Evolutionary conservation across 2,329 filamentous ascomycete species (phyloP).

Genomic region (Aspergillus thermomutatus): DNA sequence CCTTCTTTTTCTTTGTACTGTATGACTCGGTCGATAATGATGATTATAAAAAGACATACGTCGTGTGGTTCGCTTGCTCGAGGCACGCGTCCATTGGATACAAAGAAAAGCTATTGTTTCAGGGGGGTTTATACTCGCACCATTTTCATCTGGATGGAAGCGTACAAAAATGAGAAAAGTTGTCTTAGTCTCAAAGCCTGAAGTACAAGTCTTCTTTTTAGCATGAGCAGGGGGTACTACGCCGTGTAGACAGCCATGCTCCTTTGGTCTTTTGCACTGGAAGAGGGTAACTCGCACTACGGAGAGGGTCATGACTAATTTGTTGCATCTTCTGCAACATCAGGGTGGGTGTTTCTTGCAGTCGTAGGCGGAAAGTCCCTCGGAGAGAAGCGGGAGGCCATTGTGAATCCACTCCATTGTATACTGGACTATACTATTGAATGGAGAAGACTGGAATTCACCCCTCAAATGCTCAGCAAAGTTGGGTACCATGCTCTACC

Average conservation of each 20-base stretch:
- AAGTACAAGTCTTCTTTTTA: not conserved
- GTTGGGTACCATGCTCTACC: not conserved
- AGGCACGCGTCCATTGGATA: slow-evolving; percentile 7
- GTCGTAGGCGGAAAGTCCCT: not conserved
- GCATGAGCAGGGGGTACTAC: not conserved
- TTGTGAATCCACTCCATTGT: not conserved
- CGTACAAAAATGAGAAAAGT: not conserved
- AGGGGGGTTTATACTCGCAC: slow-evolving; percentile 16
- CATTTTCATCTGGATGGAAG: not conserved
- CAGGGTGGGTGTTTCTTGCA: not conserved
- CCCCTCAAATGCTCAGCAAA: not conserved
- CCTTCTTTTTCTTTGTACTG: slow-evolving; percentile 29
- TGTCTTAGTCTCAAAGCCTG: not conserved
- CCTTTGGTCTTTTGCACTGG: not conserved
- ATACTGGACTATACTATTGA: not conserved
- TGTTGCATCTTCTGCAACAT: not conserved
- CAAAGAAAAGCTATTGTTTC: slow-evolving; percentile 27
- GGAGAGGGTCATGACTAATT: not conserved
- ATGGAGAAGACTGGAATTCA: not conserved
- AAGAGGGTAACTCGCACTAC: not conserved
- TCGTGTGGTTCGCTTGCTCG: slow-evolving; percentile 31
- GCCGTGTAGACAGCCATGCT: not conserved
- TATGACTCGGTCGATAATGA: slow-evolving; percentile 39
- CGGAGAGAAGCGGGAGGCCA: not conserved
- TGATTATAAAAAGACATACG: slow-evolving; percentile 31